Percentiles rank a stretch among this genome's conserved stretches.
These are phyloP conservation scores for Garcia nutans DNA, from an alignment of 345 rosid species.

Conservation along the genomic window DNA sequence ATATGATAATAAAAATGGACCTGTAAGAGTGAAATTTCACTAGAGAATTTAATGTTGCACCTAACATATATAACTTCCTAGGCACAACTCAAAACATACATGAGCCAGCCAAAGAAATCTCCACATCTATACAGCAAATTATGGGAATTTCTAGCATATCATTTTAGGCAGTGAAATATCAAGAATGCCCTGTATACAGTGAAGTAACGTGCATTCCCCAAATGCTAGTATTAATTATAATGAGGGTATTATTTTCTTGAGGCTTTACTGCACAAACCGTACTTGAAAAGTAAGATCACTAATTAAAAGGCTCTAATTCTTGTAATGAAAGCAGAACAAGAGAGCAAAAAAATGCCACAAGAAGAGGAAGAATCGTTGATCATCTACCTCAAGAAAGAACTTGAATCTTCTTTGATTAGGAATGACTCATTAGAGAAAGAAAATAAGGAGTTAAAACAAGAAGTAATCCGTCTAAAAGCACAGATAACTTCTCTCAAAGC, in stretches of 20 bases:
- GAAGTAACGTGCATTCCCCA: neutral
- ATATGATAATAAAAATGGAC: neutral
- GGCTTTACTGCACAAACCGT: constrained; percentile 36
- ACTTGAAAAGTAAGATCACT: constrained; percentile 38
- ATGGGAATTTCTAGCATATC: neutral
- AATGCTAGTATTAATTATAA: constrained; percentile 7
- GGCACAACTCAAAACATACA: constrained; percentile 23
- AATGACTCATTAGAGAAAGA: constrained; percentile 69
- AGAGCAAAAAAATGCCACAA: constrained; percentile 39
- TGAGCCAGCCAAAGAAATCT: constrained; percentile 26
- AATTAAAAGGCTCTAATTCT: constrained; percentile 18
- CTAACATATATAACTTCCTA: constrained; percentile 36
- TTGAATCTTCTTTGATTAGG: constrained; percentile 53
- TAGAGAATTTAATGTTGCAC: constrained; percentile 44
- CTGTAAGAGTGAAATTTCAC: constrained; percentile 9
- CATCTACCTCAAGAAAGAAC: constrained; percentile 55
- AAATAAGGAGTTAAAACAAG: constrained; percentile 67
- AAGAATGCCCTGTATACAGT: constrained; percentile 21
- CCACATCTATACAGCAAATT: constrained; percentile 19
- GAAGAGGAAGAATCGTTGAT: constrained; percentile 56
- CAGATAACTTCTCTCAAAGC: constrained; percentile 70
- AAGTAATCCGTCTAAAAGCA: constrained; percentile 62
- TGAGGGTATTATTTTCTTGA: constrained; percentile 25
- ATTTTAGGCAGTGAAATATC: constrained; percentile 5
- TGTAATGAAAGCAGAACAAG: constrained; percentile 17